Evolutionary conservation across 352 stramenopile species (phyloP), one percentile per base, ranked within the genome.

Genomic region (Globisporangium lucens): DNA sequence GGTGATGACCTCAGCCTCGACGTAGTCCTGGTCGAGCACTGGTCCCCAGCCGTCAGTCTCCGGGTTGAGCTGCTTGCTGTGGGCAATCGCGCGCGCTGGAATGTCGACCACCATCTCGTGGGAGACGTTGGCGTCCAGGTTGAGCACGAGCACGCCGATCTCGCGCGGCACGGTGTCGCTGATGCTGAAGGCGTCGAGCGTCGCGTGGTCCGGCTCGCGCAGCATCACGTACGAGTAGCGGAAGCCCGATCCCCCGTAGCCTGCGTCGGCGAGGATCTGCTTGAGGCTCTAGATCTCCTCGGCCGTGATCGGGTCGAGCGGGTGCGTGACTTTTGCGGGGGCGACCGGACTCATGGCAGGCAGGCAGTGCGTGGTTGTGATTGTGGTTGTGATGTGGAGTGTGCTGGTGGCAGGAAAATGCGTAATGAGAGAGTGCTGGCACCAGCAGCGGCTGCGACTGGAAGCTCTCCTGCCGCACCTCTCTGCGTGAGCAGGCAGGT

Each of bases 181-280:
- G 4, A 46, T 20, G 36, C 70, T 62, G 57, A 83, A 85, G 46
- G 75, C 73, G 57, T 66, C 52, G 53, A 85, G 61, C 30, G 75
- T 85, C 35, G 67, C 53, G 68, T 85, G 74, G 56, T 85, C 74
- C 2, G 77, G 77, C 60, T 83, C 77, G 56, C 77, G 79, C 65
- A 85, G 63, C 75, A 85, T 77, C 55, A 85, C 77, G 63, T 85
- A 85, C 43, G 75, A 79, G 64, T 78, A 85, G 55, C 77, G 77
- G 4, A 83, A 29, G 24, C 76, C 62, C 8, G 72, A 53, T 15
- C 75, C 68, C 15, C 58, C 67, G 71, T 78, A 76, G n/a, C 75
- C 77, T 20, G 66, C 66, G 9, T 80, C 75, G 7, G 69, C 74
- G 20, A 83, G 68, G 51, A 85, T 69, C 66, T 83, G 73, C 63